Evolutionary conservation across 2,329 filamentous ascomycete genomes (phyloP).

Genomic region (Akanthomyces dipterigenus): DNA sequence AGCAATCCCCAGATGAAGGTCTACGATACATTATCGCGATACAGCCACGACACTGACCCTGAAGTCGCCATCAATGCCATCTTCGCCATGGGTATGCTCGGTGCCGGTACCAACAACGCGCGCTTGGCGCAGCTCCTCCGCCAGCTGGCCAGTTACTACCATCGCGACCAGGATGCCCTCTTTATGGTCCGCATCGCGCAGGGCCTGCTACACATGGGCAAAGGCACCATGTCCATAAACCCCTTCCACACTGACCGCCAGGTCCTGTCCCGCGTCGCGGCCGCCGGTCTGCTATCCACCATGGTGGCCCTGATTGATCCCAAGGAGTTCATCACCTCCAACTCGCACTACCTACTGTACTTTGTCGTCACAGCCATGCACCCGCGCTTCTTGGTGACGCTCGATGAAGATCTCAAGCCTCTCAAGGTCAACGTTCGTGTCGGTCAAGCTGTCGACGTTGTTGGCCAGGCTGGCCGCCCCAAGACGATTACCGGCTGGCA

Average conservation of each 20-base stretch:
- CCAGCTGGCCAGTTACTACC: conserved; percentile 96
- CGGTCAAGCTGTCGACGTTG: conserved; percentile 95
- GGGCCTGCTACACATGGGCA: conserved; percentile 97
- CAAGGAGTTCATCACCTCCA: conserved; percentile 68
- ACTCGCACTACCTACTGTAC: conserved; percentile 88
- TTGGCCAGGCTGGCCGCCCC: conserved; percentile 90
- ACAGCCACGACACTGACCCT: conserved; percentile 97
- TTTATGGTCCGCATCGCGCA: conserved; percentile 99
- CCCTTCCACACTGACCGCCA: conserved; percentile 99
- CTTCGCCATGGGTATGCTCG: conserved; percentile 96
- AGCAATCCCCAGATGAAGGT: conserved; percentile 99
- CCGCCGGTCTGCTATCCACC: conserved; percentile 82
- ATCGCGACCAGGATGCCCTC: conserved; percentile 88
- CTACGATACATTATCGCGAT: conserved; percentile 94
- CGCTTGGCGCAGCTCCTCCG: conserved; percentile 88
- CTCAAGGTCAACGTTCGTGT: conserved; percentile 94
- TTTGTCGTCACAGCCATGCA: conserved; percentile 96
- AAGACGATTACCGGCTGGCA: conserved; percentile 99
- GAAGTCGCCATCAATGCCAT: conserved; percentile 98
- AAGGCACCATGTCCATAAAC: conserved; percentile 90
- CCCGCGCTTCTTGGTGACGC: conserved; percentile 89
- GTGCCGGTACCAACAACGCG: conserved; percentile 96
- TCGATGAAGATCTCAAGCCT: conserved; percentile 91
- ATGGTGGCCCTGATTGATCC: conserved; percentile 92
- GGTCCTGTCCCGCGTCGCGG: conserved; percentile 84